Conservation (phyloP, 179 eudicot species). For the Silene noctiflora region DNA sequence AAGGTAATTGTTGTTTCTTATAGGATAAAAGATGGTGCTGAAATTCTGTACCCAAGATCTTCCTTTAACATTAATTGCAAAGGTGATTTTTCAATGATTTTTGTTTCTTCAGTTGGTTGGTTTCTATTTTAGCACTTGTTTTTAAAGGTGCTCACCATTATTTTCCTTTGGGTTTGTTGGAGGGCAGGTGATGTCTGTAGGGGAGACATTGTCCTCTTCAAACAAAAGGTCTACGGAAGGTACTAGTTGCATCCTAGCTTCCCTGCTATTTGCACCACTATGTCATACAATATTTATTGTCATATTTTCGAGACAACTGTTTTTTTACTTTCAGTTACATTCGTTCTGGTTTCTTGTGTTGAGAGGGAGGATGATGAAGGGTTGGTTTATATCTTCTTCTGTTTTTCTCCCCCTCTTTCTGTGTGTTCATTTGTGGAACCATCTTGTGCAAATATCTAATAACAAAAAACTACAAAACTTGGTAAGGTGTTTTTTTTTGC, state of each 20-base stretch:
- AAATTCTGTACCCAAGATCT: slow-evolving; percentile 59
- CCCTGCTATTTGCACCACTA: background rate
- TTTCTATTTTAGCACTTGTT: slow-evolving; percentile 1
- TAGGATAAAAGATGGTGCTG: slow-evolving; percentile 78
- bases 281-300: background rate
- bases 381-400: background rate
- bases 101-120: background rate
- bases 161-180: slow-evolving; percentile 11
- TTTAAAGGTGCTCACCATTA: background rate
- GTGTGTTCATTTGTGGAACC: background rate
- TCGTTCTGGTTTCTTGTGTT: background rate
- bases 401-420: no score
- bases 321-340: background rate
- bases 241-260: slow-evolving; percentile 22
- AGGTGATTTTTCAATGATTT: slow-evolving; percentile 35
- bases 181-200: slow-evolving; percentile 82
- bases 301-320: background rate
- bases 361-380: background rate
- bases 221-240: slow-evolving; percentile 63
- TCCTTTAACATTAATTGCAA: slow-evolving; percentile 71
- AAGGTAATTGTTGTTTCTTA: slow-evolving; percentile 9
- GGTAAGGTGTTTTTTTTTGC: background rate
- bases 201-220: slow-evolving; percentile 79
- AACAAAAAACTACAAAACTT: background rate
- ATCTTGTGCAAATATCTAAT: background rate